Evolutionary conservation across 805 yeast species (phyloP).

Genomic region (Teunomyces tritomae): DNA sequence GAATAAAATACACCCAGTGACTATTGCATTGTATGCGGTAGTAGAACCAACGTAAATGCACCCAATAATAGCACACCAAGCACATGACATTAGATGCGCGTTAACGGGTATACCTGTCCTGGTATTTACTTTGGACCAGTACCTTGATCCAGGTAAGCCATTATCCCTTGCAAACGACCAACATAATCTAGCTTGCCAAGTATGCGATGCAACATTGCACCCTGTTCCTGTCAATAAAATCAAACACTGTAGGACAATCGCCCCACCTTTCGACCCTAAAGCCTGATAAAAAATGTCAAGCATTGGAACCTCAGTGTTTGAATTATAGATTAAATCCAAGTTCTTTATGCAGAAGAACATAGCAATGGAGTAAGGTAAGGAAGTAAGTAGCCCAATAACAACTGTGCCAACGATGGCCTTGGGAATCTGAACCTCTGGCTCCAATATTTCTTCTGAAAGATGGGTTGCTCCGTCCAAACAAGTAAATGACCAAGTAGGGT

Average conservation of each 20-base stretch:
- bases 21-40: slow-evolving; percentile 66
- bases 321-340: slow-evolving; percentile 44
- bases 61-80: slow-evolving; percentile 53
- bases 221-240: slow-evolving; percentile 54
- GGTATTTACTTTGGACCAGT: slow-evolving; percentile 48
- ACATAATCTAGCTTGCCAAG: slow-evolving; percentile 66
- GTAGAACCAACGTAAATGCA: slow-evolving; percentile 64
- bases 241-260: slow-evolving; percentile 48
- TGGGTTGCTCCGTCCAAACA: slow-evolving; percentile 72
- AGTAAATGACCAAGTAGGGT: slow-evolving; percentile 68
- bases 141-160: slow-evolving; percentile 55
- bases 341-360: slow-evolving; percentile 60
- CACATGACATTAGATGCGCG: slow-evolving; percentile 56
- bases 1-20: slow-evolving; percentile 59
- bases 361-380: slow-evolving; percentile 50
- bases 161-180: slow-evolving; percentile 71
- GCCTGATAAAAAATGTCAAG: slow-evolving; percentile 63
- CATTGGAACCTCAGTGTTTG: slow-evolving; percentile 61
- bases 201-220: slow-evolving; percentile 60
- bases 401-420: slow-evolving; percentile 61
- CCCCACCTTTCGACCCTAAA: slow-evolving; percentile 50
- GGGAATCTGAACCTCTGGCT: slow-evolving; percentile 60
- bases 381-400: slow-evolving; percentile 62
- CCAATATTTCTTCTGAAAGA: slow-evolving; percentile 62
- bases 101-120: slow-evolving; percentile 55